These are phyloP conservation scores for Zymoseptoria pseudotritici DNA, from an alignment of 2,329 filamentous ascomycete genomes.

Conservation along the genomic window DNA sequence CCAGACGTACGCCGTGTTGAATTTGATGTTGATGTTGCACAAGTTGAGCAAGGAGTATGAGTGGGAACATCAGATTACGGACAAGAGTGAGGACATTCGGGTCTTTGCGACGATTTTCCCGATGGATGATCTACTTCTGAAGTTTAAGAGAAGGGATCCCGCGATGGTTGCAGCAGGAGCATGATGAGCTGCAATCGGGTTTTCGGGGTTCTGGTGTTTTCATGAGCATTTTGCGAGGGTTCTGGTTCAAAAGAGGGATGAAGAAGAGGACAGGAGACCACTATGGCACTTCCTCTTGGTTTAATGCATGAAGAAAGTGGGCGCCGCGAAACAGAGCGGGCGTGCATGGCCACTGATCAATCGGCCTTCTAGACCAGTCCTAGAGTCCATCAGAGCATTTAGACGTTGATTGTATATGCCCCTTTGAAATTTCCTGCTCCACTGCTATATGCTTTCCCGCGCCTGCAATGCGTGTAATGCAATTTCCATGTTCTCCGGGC, in stretches of 20 bases:
- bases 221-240: neutral
- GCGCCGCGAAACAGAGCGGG: neutral
- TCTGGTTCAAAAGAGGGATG: neutral
- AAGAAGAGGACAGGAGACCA: neutral
- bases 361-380: neutral
- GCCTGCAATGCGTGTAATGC: too few species aligned
- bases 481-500: too few species aligned
- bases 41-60: conserved; percentile 41
- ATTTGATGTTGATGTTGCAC: conserved; percentile 60
- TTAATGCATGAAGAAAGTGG: neutral
- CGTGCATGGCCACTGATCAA: neutral
- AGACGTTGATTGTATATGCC: neutral
- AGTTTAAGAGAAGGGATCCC: conserved; percentile 12
- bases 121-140: conserved; percentile 46
- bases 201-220: neutral
- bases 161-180: neutral
- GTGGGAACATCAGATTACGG: conserved; percentile 83
- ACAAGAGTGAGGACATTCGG: conserved; percentile 85
- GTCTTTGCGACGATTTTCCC: conserved; percentile 99
- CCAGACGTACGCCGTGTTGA: conserved; percentile 82
- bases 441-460: too few species aligned
- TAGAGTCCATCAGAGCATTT: neutral
- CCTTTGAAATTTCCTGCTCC: neutral
- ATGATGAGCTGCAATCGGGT: neutral
- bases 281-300: neutral